These are phyloP conservation scores for Fagopyrum homotropicum DNA, from an alignment of 148 eudicot species.

Conservation along the genomic window DNA sequence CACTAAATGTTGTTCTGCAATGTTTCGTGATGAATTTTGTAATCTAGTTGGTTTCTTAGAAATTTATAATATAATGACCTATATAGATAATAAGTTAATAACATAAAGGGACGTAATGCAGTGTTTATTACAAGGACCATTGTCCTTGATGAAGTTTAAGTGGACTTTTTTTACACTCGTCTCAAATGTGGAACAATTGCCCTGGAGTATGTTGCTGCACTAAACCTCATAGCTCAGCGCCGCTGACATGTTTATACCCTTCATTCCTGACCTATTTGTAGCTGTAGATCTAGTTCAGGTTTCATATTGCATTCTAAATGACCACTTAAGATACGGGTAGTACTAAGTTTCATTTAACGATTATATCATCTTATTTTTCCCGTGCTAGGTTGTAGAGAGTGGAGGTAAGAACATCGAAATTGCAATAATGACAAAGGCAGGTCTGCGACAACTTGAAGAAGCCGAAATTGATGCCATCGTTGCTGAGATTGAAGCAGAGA, in stretches of 20 bases:
- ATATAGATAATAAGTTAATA: no score
- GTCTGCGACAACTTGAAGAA: slow-evolving; percentile 90
- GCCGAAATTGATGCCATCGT: slow-evolving; percentile 90
- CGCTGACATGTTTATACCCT: neutral
- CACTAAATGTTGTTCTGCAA: neutral
- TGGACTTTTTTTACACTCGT: neutral
- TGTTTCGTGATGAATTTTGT: neutral
- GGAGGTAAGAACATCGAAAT: slow-evolving; percentile 98
- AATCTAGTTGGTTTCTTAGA: neutral
- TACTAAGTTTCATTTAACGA: neutral
- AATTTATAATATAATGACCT: no score
- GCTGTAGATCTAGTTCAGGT: neutral
- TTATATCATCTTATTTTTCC: neutral
- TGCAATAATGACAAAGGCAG: slow-evolving; percentile 89
- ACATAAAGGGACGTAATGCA: neutral
- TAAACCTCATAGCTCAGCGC: neutral
- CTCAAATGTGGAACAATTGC: neutral
- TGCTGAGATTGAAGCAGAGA: slow-evolving; percentile 95
- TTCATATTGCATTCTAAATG: neutral
- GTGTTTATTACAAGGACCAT: neutral
- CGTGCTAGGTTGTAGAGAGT: slow-evolving; percentile 50
- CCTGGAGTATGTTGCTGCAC: neutral
- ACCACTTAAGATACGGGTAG: neutral
- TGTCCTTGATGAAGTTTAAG: neutral
- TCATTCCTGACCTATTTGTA: neutral